A percentile compares a stretch with the other conserved stretches of the same genome.
Evolutionary conservation across 2,329 filamentous ascomycete species (phyloP).

Genomic region (Talaromyces piceae): DNA sequence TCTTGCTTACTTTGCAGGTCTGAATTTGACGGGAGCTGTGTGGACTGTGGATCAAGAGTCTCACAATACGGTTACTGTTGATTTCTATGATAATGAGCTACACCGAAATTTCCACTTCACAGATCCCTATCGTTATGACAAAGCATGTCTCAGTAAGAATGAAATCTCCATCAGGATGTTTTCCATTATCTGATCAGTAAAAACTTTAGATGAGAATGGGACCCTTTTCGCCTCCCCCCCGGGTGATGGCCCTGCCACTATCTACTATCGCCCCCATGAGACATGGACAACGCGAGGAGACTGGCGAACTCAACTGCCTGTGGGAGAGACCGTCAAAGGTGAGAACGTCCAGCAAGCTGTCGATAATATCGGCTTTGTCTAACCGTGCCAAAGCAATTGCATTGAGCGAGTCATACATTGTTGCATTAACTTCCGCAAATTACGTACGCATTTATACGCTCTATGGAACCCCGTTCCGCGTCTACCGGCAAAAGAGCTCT

Average conservation of each 20-base stretch:
- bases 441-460: constrained; percentile 91
- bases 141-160: constrained; percentile 69
- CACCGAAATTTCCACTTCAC: constrained; percentile 96
- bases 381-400: constrained; percentile 59
- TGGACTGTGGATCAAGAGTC: constrained; percentile 97
- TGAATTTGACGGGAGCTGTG: constrained; percentile 88
- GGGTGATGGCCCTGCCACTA: constrained; percentile 61
- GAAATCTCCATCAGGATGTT: constrained; percentile 2
- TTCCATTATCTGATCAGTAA: constrained; percentile 17
- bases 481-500: constrained; percentile 89
- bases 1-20: constrained; percentile 33
- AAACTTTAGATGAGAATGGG: constrained; percentile 59
- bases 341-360: constrained; percentile 11
- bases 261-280: constrained; percentile 97
- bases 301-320: constrained; percentile 82
- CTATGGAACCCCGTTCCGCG: constrained; percentile 79
- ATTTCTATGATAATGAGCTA: constrained; percentile 92
- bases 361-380: constrained; percentile 1
- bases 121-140: constrained; percentile 91
- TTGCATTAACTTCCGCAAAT: constrained; percentile 75
- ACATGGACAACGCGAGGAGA: constrained; percentile 88
- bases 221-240: constrained; percentile 74
- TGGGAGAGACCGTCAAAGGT: constrained; percentile 70
- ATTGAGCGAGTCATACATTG: constrained; percentile 82
- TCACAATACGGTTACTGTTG: constrained; percentile 87